phyloP scores from a whole-genome alignment of 1,284 basidiomycete species.

The Cutaneotrichosporon spelunceum region DNA sequence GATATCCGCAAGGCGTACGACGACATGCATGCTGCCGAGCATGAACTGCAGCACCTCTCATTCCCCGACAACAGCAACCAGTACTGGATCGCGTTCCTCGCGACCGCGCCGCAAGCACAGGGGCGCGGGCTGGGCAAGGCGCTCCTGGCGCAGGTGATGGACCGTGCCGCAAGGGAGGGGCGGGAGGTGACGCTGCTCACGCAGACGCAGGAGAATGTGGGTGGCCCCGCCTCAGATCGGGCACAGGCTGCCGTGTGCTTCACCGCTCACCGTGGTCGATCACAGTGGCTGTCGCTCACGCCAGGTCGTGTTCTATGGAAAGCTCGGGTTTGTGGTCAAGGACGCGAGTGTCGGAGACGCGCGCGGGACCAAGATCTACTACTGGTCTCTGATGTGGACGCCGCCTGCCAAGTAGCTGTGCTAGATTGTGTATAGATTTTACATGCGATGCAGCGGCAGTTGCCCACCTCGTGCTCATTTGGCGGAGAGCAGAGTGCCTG shows the following conservation, averaged over 20 bases:
- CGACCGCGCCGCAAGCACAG: constrained; percentile 8
- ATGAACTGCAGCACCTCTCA: background rate
- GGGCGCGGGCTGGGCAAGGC: constrained; percentile 6
- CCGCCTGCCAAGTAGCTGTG: background rate
- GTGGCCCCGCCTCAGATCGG: too few relatives aligned
- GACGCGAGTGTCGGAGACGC: background rate
- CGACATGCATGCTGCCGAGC: background rate
- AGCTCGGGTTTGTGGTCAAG: constrained; percentile 3
- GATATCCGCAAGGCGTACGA: background rate
- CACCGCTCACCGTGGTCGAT: too few relatives aligned
- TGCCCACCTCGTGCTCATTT: background rate
- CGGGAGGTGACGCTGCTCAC: background rate
- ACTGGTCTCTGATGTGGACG: constrained; percentile 1
- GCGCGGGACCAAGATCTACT: background rate
- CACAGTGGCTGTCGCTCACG: background rate
- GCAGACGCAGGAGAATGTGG: constrained; percentile 2
- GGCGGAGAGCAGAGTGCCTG: background rate
- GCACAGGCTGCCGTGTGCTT: too few relatives aligned
- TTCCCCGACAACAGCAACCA: constrained; percentile 4
- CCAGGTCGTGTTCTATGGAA: constrained; percentile 4
- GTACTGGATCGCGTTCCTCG: constrained; percentile 11
- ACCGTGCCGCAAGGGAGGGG: background rate
- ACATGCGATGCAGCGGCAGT: background rate
- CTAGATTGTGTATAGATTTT: background rate
- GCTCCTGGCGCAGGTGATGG: background rate